Evolutionary conservation across 2,329 filamentous ascomycete species (phyloP), one percentile per base, ranked within the genome.

Genomic region (Penicillium sp.): DNA sequence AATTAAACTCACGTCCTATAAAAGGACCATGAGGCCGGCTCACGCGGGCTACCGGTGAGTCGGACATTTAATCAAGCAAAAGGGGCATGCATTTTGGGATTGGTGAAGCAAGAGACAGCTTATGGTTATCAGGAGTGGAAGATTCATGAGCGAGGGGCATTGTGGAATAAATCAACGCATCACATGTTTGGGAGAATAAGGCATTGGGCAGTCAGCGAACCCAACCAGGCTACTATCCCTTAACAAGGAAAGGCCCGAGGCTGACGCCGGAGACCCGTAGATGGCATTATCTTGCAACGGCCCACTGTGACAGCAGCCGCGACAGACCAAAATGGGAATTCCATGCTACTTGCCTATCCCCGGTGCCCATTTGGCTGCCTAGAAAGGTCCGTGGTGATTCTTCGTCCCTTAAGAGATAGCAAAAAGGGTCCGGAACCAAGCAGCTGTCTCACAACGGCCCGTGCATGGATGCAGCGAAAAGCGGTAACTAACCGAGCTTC

Each of bases 391-490:
- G 34, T 25, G 19, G 39, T 29, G 36, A 11, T 50, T 51, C 25
- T 29, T 46, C 51, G 55, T 53, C 55, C 44, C 49, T 54, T 38
- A 33, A 36, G 21, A 34, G 39, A 36, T 36, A 21, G 16, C n/a
- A 11, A 51, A 49, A 52, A 51, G 43, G 51, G 16, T n/a, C 53
- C 50, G 55, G 59, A 49, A 60, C 50, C 47, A 57, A 55, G 58
- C 44, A 50, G 55, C 49, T 59, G 61, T 63, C 60, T 64, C 53
- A 65, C 63, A 60, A 50, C 43, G 55, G 58, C 55, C 55, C 50
- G 60, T 57, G 56, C 57, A 49, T 49, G 31, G 47, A 51, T 41
- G 55, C 43, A 47, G 55, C 43, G 38, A 49, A 34, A 54, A 48
- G 49, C 50, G n/a, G 56, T 41, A 41, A 43, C 39, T 51, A 59